Conservation (phyloP, 306 rosid genomes). For the Corylus heterophylla region DNA sequence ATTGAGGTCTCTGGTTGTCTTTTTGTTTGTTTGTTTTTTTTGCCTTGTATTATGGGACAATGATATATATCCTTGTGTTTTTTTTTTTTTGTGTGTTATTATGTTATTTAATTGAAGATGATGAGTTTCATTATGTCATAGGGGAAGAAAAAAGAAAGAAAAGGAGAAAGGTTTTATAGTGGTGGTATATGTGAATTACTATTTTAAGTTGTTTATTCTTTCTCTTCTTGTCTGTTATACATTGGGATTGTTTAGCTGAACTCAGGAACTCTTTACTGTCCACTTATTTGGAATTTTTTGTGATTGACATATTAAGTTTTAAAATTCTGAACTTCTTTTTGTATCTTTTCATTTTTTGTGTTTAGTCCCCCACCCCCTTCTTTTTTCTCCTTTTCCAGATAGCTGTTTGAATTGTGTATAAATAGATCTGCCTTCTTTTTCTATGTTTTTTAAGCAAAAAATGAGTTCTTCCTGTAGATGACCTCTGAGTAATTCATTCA, state of each 20-base stretch:
- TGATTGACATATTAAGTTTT: not conserved
- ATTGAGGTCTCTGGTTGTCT: not conserved
- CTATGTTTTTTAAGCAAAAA: not conserved
- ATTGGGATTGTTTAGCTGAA: not conserved
- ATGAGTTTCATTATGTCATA: not conserved
- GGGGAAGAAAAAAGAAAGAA: not conserved
- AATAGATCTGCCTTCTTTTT: not conserved
- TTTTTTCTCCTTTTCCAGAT: not conserved
- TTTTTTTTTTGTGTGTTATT: not conserved
- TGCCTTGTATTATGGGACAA: not conserved
- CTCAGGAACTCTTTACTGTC: not conserved
- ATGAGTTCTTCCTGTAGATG: not conserved
- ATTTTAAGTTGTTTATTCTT: not conserved
- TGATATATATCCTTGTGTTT: not conserved
- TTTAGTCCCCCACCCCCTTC: not conserved
- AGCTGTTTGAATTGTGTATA: not conserved
- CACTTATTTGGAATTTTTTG: not conserved
- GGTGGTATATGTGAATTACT: not conserved
- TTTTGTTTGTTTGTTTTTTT: not conserved
- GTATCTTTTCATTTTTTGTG: not conserved
- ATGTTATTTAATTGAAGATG: not conserved
- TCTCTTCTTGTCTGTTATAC: not conserved
- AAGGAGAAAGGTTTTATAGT: too few species aligned
- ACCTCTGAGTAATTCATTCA: not conserved
- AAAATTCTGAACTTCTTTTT: not conserved